Conservation (phyloP, 257 asterid species). For the Asclepias syriaca region DNA sequence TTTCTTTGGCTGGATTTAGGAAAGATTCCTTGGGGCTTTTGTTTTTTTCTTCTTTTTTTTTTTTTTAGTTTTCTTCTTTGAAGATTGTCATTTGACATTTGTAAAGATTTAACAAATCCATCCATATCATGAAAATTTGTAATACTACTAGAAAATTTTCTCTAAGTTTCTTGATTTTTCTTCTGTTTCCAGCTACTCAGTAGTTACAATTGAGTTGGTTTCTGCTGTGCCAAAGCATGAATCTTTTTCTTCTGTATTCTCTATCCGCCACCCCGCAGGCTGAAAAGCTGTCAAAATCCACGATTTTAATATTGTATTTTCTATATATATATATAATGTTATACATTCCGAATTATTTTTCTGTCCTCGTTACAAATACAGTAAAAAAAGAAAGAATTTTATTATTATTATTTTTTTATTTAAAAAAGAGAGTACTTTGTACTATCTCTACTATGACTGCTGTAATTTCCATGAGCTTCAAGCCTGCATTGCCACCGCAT, state of each 20-base stretch:
- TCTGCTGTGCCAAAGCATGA: neutral
- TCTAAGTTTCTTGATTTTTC: neutral
- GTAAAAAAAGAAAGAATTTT: too few relatives aligned
- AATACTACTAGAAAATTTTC: neutral
- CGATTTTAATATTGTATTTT: neutral
- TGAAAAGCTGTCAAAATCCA: neutral
- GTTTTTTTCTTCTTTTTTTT: neutral
- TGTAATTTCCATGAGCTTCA: conserved; percentile 3
- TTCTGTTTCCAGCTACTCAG: neutral
- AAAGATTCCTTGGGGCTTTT: neutral
- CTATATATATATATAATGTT: too few relatives aligned
- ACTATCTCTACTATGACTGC: neutral
- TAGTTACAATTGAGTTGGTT: neutral
- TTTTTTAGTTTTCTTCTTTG: neutral
- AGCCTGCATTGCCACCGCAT: conserved; percentile 11
- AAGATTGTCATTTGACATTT: neutral
- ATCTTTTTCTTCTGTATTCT: neutral
- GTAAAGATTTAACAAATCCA: conserved; percentile 17
- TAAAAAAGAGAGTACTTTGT: neutral
- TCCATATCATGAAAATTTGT: neutral
- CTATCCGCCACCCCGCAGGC: too few relatives aligned
- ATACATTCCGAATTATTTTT: neutral
- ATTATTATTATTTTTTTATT: too few relatives aligned
- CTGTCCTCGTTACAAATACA: neutral
- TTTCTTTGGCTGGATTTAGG: neutral